These are phyloP conservation scores for Cercis canadensis DNA, from an alignment of 306 rosid species.

Conservation along the genomic window DNA sequence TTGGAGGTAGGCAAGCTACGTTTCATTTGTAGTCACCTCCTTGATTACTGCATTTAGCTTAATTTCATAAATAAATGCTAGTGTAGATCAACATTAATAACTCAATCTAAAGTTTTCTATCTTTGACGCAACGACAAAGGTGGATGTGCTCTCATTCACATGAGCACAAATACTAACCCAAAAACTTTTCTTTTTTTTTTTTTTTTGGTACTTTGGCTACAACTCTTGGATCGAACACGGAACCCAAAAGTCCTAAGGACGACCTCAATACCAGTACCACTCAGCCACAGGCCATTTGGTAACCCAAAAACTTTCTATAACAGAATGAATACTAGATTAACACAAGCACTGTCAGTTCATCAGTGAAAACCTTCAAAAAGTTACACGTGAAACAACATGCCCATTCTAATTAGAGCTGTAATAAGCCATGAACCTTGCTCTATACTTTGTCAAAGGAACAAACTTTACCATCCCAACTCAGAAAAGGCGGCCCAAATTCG, in stretches of 20 bases:
- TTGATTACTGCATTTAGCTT: background rate
- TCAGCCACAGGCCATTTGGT: no score
- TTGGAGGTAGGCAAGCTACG: background rate
- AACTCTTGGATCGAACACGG: no score
- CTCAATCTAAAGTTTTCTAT: constrained; percentile 1
- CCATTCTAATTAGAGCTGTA: background rate
- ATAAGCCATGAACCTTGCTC: background rate
- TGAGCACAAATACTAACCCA: no score
- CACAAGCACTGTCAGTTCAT: background rate
- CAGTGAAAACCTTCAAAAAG: background rate
- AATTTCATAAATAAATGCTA: background rate
- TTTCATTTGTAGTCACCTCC: constrained; percentile 3
- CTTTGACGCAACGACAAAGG: background rate
- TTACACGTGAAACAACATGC: background rate
- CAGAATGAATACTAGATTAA: background rate
- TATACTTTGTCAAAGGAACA: background rate
- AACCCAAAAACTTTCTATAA: no score
- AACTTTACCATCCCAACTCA: constrained; percentile 13
- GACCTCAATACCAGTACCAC: no score
- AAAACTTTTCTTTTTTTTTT: background rate
- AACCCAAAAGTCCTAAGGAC: no score
- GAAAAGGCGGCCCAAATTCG: background rate
- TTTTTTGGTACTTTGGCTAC: no score
- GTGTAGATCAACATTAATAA: constrained; percentile 14
- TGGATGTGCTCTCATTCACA: background rate